Conservation (phyloP, 2,329 filamentous ascomycete species). For the Myriosclerotinia curreyana region DNA sequence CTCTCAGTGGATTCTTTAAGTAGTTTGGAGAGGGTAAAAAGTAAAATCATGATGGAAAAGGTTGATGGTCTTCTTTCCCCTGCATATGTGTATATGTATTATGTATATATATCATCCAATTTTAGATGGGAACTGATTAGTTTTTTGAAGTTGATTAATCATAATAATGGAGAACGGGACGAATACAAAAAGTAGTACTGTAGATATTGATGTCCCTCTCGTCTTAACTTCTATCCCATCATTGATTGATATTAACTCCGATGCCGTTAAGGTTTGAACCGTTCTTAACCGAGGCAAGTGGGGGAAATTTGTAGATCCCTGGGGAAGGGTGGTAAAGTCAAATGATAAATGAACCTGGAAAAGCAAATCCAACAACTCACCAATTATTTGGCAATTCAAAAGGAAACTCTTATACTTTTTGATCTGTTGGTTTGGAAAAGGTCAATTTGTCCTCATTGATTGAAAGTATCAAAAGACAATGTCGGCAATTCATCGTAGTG, state of each 20-base stretch:
- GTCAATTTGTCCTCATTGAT: neutral
- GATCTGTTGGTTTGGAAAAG: neutral
- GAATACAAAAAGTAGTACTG: too few species aligned
- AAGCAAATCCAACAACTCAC: constrained; percentile 1
- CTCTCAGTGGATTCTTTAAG: constrained; percentile 8
- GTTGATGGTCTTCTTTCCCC: neutral
- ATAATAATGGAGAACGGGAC: neutral
- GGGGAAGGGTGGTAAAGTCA: constrained; percentile 16
- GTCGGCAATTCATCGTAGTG: constrained; percentile 38
- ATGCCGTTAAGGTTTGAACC: constrained; percentile 7
- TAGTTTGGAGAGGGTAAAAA: neutral
- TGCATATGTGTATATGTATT: neutral
- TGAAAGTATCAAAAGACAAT: constrained; percentile 28
- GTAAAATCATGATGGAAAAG: neutral
- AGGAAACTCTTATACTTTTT: neutral
- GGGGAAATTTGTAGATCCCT: constrained; percentile 2
- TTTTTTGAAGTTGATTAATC: neutral
- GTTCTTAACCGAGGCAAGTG: constrained; percentile 18
- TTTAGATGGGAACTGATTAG: neutral
- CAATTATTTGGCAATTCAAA: neutral
- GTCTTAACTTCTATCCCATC: too few species aligned
- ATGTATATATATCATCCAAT: neutral
- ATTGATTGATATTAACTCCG: neutral
- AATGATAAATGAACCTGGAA: neutral
- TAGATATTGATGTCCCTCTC: neutral